Conservation (phyloP, 768 basidiomycete genomes). For the Pleurotus platypus region DNA sequence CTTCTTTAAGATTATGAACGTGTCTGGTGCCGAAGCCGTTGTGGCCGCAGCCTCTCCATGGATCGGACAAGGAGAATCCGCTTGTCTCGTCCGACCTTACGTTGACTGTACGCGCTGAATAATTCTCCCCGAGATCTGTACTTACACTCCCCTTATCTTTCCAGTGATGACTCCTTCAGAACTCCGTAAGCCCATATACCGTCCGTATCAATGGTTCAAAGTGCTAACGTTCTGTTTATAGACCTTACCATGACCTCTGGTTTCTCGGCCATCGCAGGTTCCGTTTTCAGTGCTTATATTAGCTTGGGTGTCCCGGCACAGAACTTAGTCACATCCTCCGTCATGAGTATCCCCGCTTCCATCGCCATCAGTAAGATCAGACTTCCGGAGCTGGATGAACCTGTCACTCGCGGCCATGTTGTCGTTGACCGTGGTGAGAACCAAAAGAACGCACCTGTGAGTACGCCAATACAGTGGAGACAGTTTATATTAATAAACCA, state of each 20-base stretch:
- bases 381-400: conserved; percentile 79
- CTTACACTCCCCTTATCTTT: neutral
- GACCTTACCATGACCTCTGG: conserved; percentile 87
- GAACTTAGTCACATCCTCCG: conserved; percentile 82
- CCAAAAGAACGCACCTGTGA: conserved; percentile 48
- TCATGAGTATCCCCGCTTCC: conserved; percentile 95
- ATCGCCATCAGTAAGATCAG: conserved; percentile 91
- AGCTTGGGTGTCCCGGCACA: conserved; percentile 70
- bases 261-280: conserved; percentile 92
- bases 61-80: conserved; percentile 86
- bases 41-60: conserved; percentile 93
- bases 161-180: conserved; percentile 79
- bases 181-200: conserved; percentile 44
- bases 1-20: conserved; percentile 88
- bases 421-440: conserved; percentile 76
- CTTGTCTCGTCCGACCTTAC: conserved; percentile 81
- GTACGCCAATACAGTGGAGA: conserved; percentile 13
- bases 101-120: conserved; percentile 48
- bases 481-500: neutral
- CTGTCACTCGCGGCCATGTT: conserved; percentile 79
- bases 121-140: conserved; percentile 12
- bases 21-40: conserved; percentile 94
- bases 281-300: conserved; percentile 84
- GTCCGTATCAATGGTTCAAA: neutral
- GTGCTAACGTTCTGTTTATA: conserved; percentile 11